Percentiles rank a stretch among this genome's conserved stretches.
Conservation (phyloP, 2,329 filamentous ascomycete species). For the Diaporthe australafricana region DNA sequence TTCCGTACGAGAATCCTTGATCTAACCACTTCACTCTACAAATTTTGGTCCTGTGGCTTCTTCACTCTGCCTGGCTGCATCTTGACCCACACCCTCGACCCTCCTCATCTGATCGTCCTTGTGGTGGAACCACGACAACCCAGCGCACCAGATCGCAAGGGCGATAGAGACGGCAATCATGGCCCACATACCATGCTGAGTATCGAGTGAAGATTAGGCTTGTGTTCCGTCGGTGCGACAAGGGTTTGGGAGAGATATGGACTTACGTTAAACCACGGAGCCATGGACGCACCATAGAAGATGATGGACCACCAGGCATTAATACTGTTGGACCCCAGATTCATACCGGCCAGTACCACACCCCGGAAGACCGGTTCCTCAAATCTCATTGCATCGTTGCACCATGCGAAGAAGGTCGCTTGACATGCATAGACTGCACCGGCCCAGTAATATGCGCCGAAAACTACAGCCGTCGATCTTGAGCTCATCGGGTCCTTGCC, state of each 20-base stretch:
- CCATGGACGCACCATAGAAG: slow-evolving; percentile 76
- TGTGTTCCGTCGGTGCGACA: neutral
- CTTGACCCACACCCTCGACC: slow-evolving; percentile 28
- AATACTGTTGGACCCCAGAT: slow-evolving; percentile 73
- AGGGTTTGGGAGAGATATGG: slow-evolving; percentile 35
- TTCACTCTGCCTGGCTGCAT: neutral
- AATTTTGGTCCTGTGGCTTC: neutral
- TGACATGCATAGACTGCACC: slow-evolving; percentile 79
- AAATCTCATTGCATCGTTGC: slow-evolving; percentile 75
- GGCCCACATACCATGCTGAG: slow-evolving; percentile 75
- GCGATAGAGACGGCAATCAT: slow-evolving; percentile 75
- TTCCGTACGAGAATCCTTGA: neutral
- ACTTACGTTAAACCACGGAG: slow-evolving; percentile 73
- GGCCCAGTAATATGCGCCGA: slow-evolving; percentile 77
- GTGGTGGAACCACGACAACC: slow-evolving; percentile 58
- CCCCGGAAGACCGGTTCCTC: slow-evolving; percentile 73
- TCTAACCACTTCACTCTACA: neutral
- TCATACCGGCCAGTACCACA: slow-evolving; percentile 79
- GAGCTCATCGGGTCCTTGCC: slow-evolving; percentile 53
- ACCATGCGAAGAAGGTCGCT: slow-evolving; percentile 81
- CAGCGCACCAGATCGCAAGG: slow-evolving; percentile 69
- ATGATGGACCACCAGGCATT: slow-evolving; percentile 81
- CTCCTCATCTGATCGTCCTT: slow-evolving; percentile 44
- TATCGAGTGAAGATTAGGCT: slow-evolving; percentile 37
- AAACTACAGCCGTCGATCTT: slow-evolving; percentile 63